Evolutionary conservation across 2,329 filamentous ascomycete genomes (phyloP).

Genomic region (Fonsecaea nubica): DNA sequence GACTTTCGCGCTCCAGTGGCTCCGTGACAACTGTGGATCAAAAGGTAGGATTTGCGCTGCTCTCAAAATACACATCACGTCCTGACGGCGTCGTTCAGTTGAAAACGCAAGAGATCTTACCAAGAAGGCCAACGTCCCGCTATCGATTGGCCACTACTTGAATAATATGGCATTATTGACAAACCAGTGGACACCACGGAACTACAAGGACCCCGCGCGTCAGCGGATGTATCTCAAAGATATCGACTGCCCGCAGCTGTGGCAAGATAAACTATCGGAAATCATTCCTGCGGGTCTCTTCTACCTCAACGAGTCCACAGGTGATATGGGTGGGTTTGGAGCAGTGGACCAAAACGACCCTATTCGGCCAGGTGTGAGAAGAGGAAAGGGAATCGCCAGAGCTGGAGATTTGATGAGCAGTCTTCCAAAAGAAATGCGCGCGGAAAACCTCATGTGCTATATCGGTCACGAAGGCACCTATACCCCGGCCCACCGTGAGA

Average conservation of each 20-base stretch:
- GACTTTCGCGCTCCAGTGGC: constrained; percentile 81
- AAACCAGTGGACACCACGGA: constrained; percentile 77
- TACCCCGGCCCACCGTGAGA: constrained; percentile 92
- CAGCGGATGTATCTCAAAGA: constrained; percentile 96
- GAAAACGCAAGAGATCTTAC: constrained; percentile 85
- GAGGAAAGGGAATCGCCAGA: constrained; percentile 66
- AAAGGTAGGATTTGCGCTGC: constrained; percentile 65
- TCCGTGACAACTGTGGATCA: constrained; percentile 77
- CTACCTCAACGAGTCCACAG: constrained; percentile 84
- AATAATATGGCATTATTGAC: constrained; percentile 84
- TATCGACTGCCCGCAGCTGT: constrained; percentile 89
- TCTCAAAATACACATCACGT: constrained; percentile 14
- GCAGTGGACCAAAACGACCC: constrained; percentile 56
- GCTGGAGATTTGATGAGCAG: constrained; percentile 96
- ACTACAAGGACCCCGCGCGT: constrained; percentile 77
- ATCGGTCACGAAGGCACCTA: constrained; percentile 97
- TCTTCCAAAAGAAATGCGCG: constrained; percentile 83
- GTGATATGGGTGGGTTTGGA: constrained; percentile 62
- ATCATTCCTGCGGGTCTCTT: constrained; percentile 82
- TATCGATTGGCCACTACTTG: constrained; percentile 89
- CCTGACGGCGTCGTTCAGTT: constrained; percentile 56
- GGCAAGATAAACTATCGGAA: constrained; percentile 79
- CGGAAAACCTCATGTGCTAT: constrained; percentile 97
- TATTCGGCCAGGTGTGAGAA: constrained; percentile 53
- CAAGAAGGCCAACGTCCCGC: constrained; percentile 73